Percentiles rank a stretch among this genome's conserved stretches.
phyloP scores from a whole-genome alignment of 1,284 basidiomycete genomes.

The Ustilago loliicola region DNA sequence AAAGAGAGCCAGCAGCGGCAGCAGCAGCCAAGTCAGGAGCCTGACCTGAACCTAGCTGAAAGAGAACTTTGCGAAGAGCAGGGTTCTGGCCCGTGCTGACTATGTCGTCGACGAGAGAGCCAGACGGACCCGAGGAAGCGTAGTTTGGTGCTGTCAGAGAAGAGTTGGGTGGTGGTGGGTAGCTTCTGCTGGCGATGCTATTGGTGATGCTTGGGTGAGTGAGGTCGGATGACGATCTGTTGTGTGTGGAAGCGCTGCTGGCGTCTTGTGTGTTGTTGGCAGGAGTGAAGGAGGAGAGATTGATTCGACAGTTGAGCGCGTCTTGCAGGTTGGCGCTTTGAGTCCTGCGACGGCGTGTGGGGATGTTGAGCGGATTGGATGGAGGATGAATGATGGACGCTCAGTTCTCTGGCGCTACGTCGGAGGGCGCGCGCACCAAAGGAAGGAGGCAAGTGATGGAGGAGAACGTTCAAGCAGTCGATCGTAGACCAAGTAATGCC shows the following conservation, averaged over 20 bases:
- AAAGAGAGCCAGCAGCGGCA: constrained; percentile 24
- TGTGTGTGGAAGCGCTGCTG: background rate
- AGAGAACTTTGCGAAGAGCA: constrained; percentile 49
- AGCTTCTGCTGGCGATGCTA: constrained; percentile 29
- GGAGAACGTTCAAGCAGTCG: background rate
- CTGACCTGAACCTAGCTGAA: constrained; percentile 48
- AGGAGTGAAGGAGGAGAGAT: constrained; percentile 35
- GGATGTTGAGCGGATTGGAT: constrained; percentile 52
- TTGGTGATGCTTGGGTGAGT: constrained; percentile 2
- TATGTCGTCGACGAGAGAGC: constrained; percentile 31
- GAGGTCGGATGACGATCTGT: background rate
- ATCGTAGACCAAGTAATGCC: background rate
- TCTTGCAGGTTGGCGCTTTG: constrained; percentile 57
- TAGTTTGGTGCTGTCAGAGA: constrained; percentile 6
- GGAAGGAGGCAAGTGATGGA: background rate
- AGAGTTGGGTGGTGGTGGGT: constrained; percentile 17
- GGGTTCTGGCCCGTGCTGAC: constrained; percentile 50
- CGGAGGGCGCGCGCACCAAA: constrained; percentile 38
- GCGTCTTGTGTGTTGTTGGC: constrained; percentile 5
- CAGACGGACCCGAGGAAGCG: constrained; percentile 7
- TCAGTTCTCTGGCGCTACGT: constrained; percentile 40
- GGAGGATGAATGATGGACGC: constrained; percentile 45
- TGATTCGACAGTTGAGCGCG: constrained; percentile 56
- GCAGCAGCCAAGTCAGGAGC: constrained; percentile 31
- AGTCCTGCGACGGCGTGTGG: constrained; percentile 51